Evolutionary conservation across 306 rosid genomes (phyloP).

Genomic region (Pyrus betulifolia): DNA sequence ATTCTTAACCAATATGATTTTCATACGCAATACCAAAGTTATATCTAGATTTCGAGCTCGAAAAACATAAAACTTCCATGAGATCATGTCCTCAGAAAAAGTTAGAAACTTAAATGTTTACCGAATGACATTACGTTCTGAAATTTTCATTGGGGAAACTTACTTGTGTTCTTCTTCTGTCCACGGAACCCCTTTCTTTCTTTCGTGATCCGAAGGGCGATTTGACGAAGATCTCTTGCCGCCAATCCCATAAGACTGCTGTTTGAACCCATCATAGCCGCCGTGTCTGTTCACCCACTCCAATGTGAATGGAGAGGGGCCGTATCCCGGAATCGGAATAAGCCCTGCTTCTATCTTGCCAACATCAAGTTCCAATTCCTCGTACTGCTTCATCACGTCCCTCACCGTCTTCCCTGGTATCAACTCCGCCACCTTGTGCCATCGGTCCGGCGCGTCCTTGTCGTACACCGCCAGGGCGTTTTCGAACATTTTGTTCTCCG

Average conservation of each 20-base stretch:
- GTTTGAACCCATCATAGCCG: conserved; percentile 47
- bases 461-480: conserved; percentile 80
- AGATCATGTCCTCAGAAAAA: no score
- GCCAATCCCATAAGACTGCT: conserved; percentile 37
- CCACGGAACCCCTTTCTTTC: conserved; percentile 94
- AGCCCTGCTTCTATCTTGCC: conserved; percentile 73
- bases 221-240: conserved; percentile 49
- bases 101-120: background rate
- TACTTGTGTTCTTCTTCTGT: conserved; percentile 93
- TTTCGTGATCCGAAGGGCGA: conserved; percentile 59
- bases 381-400: conserved; percentile 68
- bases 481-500: conserved; percentile 83
- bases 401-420: conserved; percentile 67
- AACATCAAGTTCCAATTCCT: conserved; percentile 68
- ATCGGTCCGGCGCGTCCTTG: conserved; percentile 72
- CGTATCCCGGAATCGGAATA: conserved; percentile 67
- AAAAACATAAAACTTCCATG: no score
- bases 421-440: conserved; percentile 72
- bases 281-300: conserved; percentile 61
- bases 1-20: background rate
- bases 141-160: conserved; percentile 8
- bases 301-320: conserved; percentile 50
- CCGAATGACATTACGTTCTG: background rate
- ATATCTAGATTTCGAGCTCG: background rate
- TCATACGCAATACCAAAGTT: background rate